Evolutionary conservation across 169 alveolate species (phyloP).

Genomic region (Plasmodium billcollinsi): DNA sequence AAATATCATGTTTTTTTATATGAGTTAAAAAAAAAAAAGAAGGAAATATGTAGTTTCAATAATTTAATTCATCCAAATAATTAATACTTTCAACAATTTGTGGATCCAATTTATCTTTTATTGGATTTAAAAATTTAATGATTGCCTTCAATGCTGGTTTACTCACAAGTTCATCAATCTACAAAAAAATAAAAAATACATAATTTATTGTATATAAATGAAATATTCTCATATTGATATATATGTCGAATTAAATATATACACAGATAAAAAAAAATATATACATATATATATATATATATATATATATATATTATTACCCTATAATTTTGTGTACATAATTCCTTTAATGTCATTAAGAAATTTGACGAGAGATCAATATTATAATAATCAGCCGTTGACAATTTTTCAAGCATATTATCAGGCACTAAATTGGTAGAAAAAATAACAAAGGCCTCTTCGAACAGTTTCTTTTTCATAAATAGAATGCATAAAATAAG

Average conservation of each 20-base stretch:
- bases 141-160: conserved; percentile 36
- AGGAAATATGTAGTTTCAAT: conserved; percentile 2
- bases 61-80: conserved; percentile 38
- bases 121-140: conserved; percentile 59
- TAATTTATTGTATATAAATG: not conserved
- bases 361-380: conserved; percentile 68
- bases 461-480: conserved; percentile 76
- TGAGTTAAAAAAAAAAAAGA: not conserved
- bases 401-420: conserved; percentile 66
- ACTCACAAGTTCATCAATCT: conserved; percentile 65
- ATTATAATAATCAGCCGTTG: conserved; percentile 63
- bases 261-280: not conserved
- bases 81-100: conserved; percentile 76
- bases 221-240: too few relatives aligned
- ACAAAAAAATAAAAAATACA: conserved; percentile 8
- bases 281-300: not conserved
- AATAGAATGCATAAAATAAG: conserved; percentile 49
- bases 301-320: conserved; percentile 13
- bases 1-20: too few relatives aligned
- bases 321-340: conserved; percentile 58
- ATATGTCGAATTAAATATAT: not conserved
- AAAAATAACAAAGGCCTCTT: conserved; percentile 74
- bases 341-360: conserved; percentile 60
- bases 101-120: conserved; percentile 65
- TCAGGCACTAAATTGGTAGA: conserved; percentile 50